A percentile compares a stretch with the other conserved stretches of the same genome.
phyloP scores from a whole-genome alignment of 805 yeast genomes.

The Candida dajiaensis region DNA sequence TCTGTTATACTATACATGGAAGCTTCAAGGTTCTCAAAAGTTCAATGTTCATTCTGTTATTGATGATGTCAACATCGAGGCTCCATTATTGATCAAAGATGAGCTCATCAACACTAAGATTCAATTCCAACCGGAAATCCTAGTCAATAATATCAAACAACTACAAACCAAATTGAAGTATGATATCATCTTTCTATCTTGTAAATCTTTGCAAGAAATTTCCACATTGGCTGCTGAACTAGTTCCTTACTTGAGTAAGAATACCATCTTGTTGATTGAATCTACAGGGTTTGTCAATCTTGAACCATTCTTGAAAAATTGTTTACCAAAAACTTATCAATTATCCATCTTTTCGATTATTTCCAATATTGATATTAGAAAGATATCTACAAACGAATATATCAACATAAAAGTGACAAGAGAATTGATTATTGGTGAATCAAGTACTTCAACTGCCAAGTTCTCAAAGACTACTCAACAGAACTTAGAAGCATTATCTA shows the following conservation, averaged over 20 bases:
- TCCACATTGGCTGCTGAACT: constrained; percentile 36
- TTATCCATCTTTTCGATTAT: constrained; percentile 20
- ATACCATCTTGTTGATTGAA: constrained; percentile 56
- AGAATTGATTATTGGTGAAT: constrained; percentile 31
- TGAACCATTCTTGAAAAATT: constrained; percentile 66
- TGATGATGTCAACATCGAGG: constrained; percentile 12
- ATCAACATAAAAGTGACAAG: constrained; percentile 21
- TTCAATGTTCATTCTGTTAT: constrained; percentile 38
- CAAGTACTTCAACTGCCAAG: constrained; percentile 37
- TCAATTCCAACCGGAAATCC: constrained; percentile 20
- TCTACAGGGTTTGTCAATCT: constrained; percentile 66
- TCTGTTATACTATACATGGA: constrained; percentile 54
- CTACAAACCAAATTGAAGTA: constrained; percentile 20
- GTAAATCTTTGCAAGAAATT: constrained; percentile 46
- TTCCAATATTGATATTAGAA: constrained; percentile 18
- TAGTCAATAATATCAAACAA: constrained; percentile 1
- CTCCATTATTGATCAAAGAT: constrained; percentile 19
- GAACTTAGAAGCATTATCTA: constrained; percentile 31
- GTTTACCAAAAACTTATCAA: constrained; percentile 33
- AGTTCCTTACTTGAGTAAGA: constrained; percentile 31
- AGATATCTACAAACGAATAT: constrained; percentile 9
- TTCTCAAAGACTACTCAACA: constrained; percentile 28
- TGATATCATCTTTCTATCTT: constrained; percentile 42
- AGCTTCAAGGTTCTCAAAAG: constrained; percentile 40
- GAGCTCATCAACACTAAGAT: constrained; percentile 24